These are phyloP conservation scores for Leccinum pellstonianum DNA, from an alignment of 768 basidiomycete genomes.

Conservation along the genomic window DNA sequence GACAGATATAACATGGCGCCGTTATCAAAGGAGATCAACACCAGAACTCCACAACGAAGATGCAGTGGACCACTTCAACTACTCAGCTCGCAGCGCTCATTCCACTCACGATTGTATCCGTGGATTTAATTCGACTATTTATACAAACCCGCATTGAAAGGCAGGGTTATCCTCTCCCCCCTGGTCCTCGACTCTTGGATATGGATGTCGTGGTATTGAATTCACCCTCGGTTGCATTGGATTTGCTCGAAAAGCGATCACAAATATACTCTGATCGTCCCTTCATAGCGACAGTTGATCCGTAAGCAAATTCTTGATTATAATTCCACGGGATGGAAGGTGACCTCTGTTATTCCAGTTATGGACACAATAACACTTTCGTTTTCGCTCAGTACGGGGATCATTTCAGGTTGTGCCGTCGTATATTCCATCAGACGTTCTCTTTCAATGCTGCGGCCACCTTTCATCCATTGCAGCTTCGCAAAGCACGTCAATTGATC, in stretches of 20 bases:
- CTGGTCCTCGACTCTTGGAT: conserved; percentile 41
- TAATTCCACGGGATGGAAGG: neutral
- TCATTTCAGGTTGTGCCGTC: conserved; percentile 11
- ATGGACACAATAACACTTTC: conserved; percentile 16
- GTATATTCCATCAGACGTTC: conserved; percentile 20
- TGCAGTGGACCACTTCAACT: conserved; percentile 10
- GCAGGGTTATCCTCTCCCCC: conserved; percentile 16
- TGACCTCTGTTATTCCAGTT: conserved; percentile 5
- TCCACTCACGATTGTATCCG: neutral
- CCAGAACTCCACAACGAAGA: neutral
- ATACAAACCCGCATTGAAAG: conserved; percentile 11
- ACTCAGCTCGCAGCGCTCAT: conserved; percentile 7
- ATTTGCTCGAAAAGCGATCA: conserved; percentile 48
- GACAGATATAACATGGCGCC: conserved; percentile 8
- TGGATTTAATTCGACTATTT: conserved; percentile 1
- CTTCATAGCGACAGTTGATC: conserved; percentile 14
- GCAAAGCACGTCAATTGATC: conserved; percentile 8
- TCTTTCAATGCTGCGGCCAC: neutral
- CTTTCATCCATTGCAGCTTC: conserved; percentile 10
- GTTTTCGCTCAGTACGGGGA: conserved; percentile 14
- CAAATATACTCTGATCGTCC: conserved; percentile 54
- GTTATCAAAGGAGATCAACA: neutral
- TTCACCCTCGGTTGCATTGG: conserved; percentile 38
- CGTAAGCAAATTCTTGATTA: conserved; percentile 12
- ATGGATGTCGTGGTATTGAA: conserved; percentile 47